Evolutionary conservation across 257 asterid genomes (phyloP), one percentile per base, ranked within the genome.

Genomic region (Nicotiana knightiana): DNA sequence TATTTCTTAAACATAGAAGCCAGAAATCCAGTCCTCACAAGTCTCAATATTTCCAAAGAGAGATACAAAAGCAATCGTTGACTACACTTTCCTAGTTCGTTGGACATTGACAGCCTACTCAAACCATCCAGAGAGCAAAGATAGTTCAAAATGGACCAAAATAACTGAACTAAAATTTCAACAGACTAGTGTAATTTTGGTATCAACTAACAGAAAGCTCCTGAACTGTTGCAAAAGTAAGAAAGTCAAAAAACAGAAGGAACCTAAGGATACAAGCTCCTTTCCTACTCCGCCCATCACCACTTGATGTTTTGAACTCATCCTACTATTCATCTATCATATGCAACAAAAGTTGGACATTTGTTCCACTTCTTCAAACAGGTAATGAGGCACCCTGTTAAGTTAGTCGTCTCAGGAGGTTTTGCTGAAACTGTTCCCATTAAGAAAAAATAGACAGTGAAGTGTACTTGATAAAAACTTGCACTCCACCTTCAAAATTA

Each of bases 51-150:
- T 70, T 70, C 21, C 58, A 21, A 70, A 21, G 59, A 3, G 77
- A 43, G 30, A 70, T 21, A 70, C 35, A 21, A 70, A 21, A 21
- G 78, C 33, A 70, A 43, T 43, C n/a, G 35, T 43, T 43, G 78
- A 43, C 58, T 70, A 24, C 46, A 43, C 9, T 70, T 21, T 70
- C 32, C 58, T 11, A 43, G 59, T 43, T 43, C 59, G 28, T 55
- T 70, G 58, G 58, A 70, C 12, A 70, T 43, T 21, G 77, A 70
- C 59, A 46, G 37, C 13, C n/a, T 43, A 21, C 37, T 43, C 57
- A 70, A 70, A 70, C 78, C 59, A 70, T 70, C 24, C 59, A 70
- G 78, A 10, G 59, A 70, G 21, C n/a, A 70, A 70, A 43, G 78
- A 70, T 43, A 46, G 33, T 21, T 43, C 78, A 70, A 70, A 57